These are phyloP conservation scores for Lepiota venenata DNA, from an alignment of 768 basidiomycete species.

Conservation along the genomic window DNA sequence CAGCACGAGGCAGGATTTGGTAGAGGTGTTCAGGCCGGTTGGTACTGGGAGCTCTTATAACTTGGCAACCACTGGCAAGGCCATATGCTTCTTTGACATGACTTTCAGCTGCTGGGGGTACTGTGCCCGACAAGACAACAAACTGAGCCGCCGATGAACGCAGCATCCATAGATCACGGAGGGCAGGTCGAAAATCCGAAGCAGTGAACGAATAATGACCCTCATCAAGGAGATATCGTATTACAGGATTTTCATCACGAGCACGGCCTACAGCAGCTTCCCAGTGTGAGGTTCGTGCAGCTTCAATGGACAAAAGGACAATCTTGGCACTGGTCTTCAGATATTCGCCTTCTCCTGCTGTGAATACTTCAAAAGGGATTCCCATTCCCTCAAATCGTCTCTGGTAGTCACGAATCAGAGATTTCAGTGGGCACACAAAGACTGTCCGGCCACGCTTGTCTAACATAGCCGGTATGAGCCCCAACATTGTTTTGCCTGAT, in stretches of 20 bases:
- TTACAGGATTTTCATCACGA: not conserved
- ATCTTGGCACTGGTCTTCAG: slow-evolving; percentile 14
- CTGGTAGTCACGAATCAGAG: slow-evolving; percentile 21
- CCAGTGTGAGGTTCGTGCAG: slow-evolving; percentile 11
- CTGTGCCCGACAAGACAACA: slow-evolving; percentile 19
- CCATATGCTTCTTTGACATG: slow-evolving; percentile 7
- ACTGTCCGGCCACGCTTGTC: slow-evolving; percentile 12
- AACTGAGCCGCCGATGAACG: slow-evolving; percentile 13
- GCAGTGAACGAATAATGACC: slow-evolving; percentile 16
- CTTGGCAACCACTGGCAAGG: not conserved
- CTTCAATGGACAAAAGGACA: slow-evolving; percentile 18
- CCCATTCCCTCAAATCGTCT: slow-evolving; percentile 13
- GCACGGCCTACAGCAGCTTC: slow-evolving; percentile 1
- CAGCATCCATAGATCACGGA: slow-evolving; percentile 12
- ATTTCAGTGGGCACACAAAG: slow-evolving; percentile 18
- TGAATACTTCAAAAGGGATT: slow-evolving; percentile 16
- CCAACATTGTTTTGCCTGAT: slow-evolving; percentile 23
- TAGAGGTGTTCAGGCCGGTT: slow-evolving; percentile 17
- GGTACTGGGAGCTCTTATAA: slow-evolving; percentile 1
- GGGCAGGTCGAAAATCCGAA: slow-evolving; percentile 9
- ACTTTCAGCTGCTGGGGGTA: slow-evolving; percentile 1
- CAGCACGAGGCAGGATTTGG: not conserved
- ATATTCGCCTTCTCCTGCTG: too few relatives aligned
- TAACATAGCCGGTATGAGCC: slow-evolving; percentile 19
- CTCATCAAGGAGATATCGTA: slow-evolving; percentile 21